phyloP scores from a whole-genome alignment of 495 filamentous ascomycete genomes.

The Melanomma pulvis-pyrius region DNA sequence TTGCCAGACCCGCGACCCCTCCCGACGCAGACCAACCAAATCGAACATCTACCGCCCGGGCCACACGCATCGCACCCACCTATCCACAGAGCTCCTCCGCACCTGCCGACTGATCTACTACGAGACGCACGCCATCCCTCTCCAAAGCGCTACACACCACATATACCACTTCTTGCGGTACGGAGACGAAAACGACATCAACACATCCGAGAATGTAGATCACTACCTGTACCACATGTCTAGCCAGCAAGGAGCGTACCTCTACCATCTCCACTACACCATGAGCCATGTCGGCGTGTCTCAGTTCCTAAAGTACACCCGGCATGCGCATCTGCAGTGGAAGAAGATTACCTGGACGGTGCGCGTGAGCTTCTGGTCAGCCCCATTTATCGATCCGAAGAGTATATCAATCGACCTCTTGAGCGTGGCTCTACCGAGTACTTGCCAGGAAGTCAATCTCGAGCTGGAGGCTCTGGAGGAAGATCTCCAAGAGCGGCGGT shows the following conservation, averaged over 20 bases:
- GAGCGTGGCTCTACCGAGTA: no score
- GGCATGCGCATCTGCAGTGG: background rate
- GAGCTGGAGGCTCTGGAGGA: background rate
- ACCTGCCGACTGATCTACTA: background rate
- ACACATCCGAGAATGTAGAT: background rate
- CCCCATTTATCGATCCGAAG: no score
- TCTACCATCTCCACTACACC: background rate
- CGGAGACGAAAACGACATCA: background rate
- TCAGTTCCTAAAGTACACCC: background rate
- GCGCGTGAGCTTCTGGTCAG: background rate
- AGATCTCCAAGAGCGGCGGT: background rate
- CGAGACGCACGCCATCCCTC: background rate
- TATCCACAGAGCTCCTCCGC: background rate
- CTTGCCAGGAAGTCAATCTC: background rate
- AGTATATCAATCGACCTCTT: no score
- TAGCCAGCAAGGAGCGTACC: background rate
- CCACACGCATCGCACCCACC: background rate
- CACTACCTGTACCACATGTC: background rate
- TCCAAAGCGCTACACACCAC: background rate
- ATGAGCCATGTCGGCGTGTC: background rate
- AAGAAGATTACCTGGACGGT: background rate
- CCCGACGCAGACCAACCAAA: background rate
- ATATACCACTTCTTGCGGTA: background rate
- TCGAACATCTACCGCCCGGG: background rate
- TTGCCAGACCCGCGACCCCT: constrained; percentile 8